Conservation (phyloP, 306 rosid genomes). For the Argentina anserina region DNA sequence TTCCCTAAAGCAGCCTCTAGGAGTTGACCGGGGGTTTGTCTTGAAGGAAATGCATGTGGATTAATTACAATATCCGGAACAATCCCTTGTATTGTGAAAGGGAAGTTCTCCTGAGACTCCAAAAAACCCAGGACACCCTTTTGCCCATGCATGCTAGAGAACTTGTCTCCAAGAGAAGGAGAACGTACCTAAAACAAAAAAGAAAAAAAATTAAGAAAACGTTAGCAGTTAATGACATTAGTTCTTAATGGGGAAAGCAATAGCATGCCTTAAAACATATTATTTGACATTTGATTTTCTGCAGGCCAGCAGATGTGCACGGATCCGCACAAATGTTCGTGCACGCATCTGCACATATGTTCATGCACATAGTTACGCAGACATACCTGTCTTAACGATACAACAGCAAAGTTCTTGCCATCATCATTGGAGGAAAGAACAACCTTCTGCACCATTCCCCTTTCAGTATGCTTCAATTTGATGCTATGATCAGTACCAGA, state of each 20-base stretch:
- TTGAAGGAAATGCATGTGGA: constrained; percentile 95
- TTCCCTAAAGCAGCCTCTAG: constrained; percentile 94
- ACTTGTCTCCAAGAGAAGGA: constrained; percentile 95
- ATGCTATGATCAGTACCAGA: constrained; percentile 86
- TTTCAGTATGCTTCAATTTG: constrained; percentile 88
- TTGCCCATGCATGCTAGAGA: constrained; percentile 99
- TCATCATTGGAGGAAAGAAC: constrained; percentile 90
- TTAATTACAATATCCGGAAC: constrained; percentile 97
- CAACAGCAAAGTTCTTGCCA: constrained; percentile 87
- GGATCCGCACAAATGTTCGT: not conserved
- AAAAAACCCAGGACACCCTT: constrained; percentile 93
- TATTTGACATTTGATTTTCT: not conserved
- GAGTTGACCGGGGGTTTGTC: constrained; percentile 98
- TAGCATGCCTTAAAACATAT: not conserved
- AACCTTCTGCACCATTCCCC: constrained; percentile 90
- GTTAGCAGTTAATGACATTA: not conserved
- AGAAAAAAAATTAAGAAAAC: constrained; percentile 7
- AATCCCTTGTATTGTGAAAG: constrained; percentile 83
- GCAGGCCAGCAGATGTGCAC: not conserved
- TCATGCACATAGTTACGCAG: not conserved
- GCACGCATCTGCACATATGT: no score
- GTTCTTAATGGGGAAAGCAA: not conserved
- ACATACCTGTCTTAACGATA: constrained; percentile 89
- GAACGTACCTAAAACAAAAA: constrained; percentile 64
- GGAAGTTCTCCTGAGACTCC: constrained; percentile 92